Percentiles rank a stretch among this genome's conserved stretches.
Conservation (phyloP, 306 rosid genomes). For the Quercus engelmannii region DNA sequence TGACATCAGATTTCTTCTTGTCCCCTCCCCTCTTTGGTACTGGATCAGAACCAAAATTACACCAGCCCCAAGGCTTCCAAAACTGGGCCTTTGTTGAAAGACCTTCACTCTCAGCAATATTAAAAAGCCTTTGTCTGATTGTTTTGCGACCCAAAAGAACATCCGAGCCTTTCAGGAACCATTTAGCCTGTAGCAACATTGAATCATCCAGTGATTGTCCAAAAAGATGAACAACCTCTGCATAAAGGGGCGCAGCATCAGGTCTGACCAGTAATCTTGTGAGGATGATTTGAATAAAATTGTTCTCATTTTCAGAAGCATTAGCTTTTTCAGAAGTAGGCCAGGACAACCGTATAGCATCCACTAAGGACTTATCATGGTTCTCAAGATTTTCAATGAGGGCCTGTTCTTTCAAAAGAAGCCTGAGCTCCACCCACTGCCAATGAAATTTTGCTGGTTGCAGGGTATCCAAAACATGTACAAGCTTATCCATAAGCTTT, state of each 20-base stretch:
- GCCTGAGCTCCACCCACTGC: slow-evolving; percentile 98
- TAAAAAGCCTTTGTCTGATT: slow-evolving; percentile 65
- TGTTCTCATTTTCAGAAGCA: slow-evolving; percentile 89
- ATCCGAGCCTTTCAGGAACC: slow-evolving; percentile 84
- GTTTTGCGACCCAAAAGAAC: slow-evolving; percentile 93
- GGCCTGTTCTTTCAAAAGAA: slow-evolving; percentile 91
- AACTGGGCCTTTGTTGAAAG: slow-evolving; percentile 67
- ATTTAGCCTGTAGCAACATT: slow-evolving; percentile 87
- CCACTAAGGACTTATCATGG: slow-evolving; percentile 56
- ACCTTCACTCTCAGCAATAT: slow-evolving; percentile 63
- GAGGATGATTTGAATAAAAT: slow-evolving; percentile 81
- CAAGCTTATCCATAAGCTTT: slow-evolving; percentile 78
- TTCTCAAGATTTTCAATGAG: slow-evolving; percentile 66
- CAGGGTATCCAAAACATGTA: slow-evolving; percentile 73
- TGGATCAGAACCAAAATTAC: slow-evolving; percentile 42
- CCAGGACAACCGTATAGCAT: slow-evolving; percentile 73
- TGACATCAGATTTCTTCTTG: slow-evolving; percentile 58
- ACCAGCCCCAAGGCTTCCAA: slow-evolving; percentile 99
- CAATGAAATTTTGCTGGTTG: slow-evolving; percentile 97
- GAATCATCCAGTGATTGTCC: slow-evolving; percentile 93
- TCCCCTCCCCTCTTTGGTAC: slow-evolving; percentile 39
- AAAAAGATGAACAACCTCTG: slow-evolving; percentile 91
- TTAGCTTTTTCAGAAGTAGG: slow-evolving; percentile 68
- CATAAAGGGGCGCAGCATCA: slow-evolving; percentile 93
- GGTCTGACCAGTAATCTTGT: slow-evolving; percentile 93